Percentiles rank a stretch among this genome's conserved stretches.
Conservation (phyloP, 805 yeast species). For the Scheffersomyces spartinae region DNA sequence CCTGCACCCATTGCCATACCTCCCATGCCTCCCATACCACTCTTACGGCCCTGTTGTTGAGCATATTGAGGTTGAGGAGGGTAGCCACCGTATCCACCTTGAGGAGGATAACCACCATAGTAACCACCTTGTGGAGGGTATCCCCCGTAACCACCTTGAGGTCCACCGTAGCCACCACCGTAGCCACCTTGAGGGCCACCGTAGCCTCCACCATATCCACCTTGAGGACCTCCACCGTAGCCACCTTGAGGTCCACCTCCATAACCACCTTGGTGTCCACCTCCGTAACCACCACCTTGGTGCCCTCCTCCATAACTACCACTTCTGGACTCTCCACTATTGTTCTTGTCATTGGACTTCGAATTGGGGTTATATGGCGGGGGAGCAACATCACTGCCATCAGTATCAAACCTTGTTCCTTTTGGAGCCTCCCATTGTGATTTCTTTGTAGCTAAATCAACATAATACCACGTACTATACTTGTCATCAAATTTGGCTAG, state of each 20-base stretch:
- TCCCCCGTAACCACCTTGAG: conserved; percentile 8
- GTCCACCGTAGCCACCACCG: conserved; percentile 8
- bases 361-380: conserved; percentile 24
- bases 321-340: conserved; percentile 2
- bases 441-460: conserved; percentile 54
- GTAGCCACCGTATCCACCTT: conserved; percentile 15
- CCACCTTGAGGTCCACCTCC: conserved; percentile 8
- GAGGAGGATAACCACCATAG: conserved; percentile 10
- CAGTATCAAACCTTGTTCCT: conserved; percentile 33
- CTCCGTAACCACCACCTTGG: conserved; percentile 1
- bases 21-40: conserved; percentile 33
- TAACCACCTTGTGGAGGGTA: conserved; percentile 9
- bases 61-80: conserved; percentile 15
- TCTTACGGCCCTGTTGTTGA: conserved; percentile 16
- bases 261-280: conserved; percentile 6
- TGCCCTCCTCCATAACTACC: too few relatives aligned
- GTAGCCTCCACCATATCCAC: too few relatives aligned
- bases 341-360: conserved; percentile 3
- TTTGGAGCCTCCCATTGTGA: conserved; percentile 89
- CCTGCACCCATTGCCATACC: conserved; percentile 40
- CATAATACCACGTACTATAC: conserved; percentile 70
- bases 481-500: conserved; percentile 60
- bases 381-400: conserved; percentile 23
- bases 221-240: conserved; percentile 7
- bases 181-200: conserved; percentile 6